Evolutionary conservation across 257 asterid genomes (phyloP).

Genomic region (Jacaranda mimosifolia): DNA sequence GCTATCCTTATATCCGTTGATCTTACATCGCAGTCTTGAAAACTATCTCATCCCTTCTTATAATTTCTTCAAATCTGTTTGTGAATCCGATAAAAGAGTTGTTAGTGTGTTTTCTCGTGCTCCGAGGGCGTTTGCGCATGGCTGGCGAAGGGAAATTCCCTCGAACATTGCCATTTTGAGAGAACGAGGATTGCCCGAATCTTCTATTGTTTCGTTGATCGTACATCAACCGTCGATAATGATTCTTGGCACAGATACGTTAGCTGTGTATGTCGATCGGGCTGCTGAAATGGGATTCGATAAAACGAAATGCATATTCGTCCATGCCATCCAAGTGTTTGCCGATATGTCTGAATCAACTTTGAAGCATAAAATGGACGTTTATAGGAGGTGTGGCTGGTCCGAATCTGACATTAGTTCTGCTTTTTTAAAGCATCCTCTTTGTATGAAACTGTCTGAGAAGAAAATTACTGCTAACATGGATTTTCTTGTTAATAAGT

Average conservation of each 20-base stretch:
- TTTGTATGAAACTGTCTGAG: slow-evolving; percentile 40
- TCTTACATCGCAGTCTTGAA: slow-evolving; percentile 27
- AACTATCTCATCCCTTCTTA: slow-evolving; percentile 34
- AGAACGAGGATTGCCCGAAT: slow-evolving; percentile 20
- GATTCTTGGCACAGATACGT: neutral
- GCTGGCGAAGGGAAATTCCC: neutral
- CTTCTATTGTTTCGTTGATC: slow-evolving; percentile 29
- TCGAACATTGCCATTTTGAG: slow-evolving; percentile 16
- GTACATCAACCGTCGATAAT: neutral
- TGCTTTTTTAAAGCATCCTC: slow-evolving; percentile 37
- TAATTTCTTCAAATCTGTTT: slow-evolving; percentile 22
- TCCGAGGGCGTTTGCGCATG: slow-evolving; percentile 3
- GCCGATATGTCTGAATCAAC: neutral
- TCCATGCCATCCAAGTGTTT: slow-evolving; percentile 27
- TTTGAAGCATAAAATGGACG: slow-evolving; percentile 3
- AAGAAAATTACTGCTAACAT: slow-evolving; percentile 29
- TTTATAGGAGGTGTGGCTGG: slow-evolving; percentile 39
- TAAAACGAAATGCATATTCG: neutral
- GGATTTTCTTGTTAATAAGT: slow-evolving; percentile 34
- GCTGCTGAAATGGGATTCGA: slow-evolving; percentile 39
- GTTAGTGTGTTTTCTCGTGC: neutral
- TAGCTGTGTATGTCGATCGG: neutral
- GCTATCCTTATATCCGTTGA: neutral
- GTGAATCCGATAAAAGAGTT: slow-evolving; percentile 19
- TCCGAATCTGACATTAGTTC: slow-evolving; percentile 34